Conservation (phyloP, 1,139 yeast genomes). For the Pichia sp. region DNA sequence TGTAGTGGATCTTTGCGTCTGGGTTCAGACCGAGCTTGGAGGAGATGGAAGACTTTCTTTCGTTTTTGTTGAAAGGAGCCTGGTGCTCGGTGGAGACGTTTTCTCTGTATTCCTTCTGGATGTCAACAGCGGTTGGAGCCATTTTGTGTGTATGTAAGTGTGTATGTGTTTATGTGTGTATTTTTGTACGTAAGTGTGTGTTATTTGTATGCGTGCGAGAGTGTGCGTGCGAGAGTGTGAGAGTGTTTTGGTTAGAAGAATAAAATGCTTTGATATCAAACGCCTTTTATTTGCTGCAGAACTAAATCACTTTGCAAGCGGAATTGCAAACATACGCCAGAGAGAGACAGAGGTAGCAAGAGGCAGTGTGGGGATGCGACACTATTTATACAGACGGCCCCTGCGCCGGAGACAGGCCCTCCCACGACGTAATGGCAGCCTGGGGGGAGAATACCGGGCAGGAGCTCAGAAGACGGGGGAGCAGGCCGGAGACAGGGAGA, state of each 20-base stretch:
- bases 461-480: not conserved
- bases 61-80: conserved; percentile 23
- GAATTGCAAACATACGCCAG: too few relatives aligned
- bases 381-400: not conserved
- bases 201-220: too few relatives aligned
- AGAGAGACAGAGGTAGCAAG: too few relatives aligned
- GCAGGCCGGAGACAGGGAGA: not conserved
- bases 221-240: too few relatives aligned
- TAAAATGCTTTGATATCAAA: not conserved
- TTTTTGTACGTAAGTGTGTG: not conserved
- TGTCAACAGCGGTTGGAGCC: conserved; percentile 37
- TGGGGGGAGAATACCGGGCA: not conserved
- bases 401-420: not conserved
- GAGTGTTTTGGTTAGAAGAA: too few relatives aligned
- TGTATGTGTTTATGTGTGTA: not conserved
- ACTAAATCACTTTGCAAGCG: not conserved
- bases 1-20: conserved; percentile 64
- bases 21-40: conserved; percentile 37
- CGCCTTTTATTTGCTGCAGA: not conserved
- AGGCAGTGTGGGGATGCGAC: not conserved
- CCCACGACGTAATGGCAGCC: not conserved
- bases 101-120: conserved; percentile 30
- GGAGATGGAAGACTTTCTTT: conserved; percentile 29
- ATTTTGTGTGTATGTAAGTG: conserved; percentile 17
- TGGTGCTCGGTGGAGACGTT: conserved; percentile 24